These are phyloP conservation scores for Trichoderma reesei DNA, from an alignment of 495 filamentous ascomycete species.

Conservation along the genomic window DNA sequence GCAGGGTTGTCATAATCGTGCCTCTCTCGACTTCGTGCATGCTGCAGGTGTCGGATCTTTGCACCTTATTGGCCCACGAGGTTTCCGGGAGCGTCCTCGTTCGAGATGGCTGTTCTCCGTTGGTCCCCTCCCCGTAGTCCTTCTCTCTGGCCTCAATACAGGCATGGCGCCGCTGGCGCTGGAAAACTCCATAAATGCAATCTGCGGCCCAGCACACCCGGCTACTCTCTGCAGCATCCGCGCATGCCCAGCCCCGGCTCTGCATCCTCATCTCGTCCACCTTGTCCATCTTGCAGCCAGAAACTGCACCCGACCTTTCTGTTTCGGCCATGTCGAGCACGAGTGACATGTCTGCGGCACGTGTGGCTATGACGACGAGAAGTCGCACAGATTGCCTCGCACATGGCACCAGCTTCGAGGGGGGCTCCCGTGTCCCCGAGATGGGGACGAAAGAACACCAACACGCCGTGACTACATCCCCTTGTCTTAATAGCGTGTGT, in stretches of 20 bases:
- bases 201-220: constrained; percentile 1
- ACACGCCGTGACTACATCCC: neutral
- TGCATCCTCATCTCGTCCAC: constrained; percentile 1
- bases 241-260: constrained; percentile 3
- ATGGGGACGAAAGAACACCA: neutral
- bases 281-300: neutral
- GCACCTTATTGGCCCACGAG: neutral
- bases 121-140: no score
- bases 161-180: constrained; percentile 6
- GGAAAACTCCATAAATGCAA: neutral
- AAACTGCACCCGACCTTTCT: neutral
- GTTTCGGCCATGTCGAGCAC: constrained; percentile 2
- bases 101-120: neutral
- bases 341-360: neutral
- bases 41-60: neutral
- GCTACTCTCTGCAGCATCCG: neutral
- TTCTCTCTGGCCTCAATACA: neutral
- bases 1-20: neutral
- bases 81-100: neutral
- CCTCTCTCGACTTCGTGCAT: neutral
- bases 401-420: neutral
- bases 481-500: neutral
- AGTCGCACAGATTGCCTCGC: neutral
- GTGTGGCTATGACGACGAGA: constrained; percentile 3
- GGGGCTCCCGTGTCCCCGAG: neutral